Evolutionary conservation across 257 asterid species (phyloP).

Genomic region (Knoxia roxburghii): DNA sequence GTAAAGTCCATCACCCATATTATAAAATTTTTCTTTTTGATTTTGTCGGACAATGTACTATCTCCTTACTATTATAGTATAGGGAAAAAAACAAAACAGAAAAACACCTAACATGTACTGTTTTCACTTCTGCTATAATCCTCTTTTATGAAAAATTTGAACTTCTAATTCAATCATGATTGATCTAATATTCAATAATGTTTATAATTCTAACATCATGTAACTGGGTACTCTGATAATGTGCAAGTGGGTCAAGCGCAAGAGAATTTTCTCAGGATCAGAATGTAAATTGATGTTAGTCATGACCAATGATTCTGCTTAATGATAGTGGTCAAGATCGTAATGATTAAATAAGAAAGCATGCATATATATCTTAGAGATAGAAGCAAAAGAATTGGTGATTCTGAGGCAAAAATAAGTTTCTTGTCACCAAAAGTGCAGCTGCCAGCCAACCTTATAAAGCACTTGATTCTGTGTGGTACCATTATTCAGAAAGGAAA

Average conservation of each 20-base stretch:
- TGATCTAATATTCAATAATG: not conserved
- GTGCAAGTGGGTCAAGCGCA: not conserved
- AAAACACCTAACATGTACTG: not conserved
- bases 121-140: not conserved
- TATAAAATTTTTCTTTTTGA: not conserved
- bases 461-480: not conserved
- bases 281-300: not conserved
- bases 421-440: not conserved
- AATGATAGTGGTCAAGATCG: not conserved
- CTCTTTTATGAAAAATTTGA: not conserved
- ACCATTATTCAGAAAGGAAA: not conserved
- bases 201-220: not conserved
- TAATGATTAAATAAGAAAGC: too few species aligned
- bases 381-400: not conserved
- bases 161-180: too few species aligned
- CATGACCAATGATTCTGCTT: not conserved
- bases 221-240: too few species aligned
- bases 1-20: too few species aligned
- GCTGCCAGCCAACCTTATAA: not conserved
- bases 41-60: not conserved
- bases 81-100: not conserved
- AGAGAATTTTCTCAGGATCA: not conserved
- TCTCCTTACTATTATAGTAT: not conserved
- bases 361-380: not conserved
- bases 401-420: conserved; percentile 2